phyloP scores from a whole-genome alignment of 805 yeast species.

The Candida mattraensis region DNA sequence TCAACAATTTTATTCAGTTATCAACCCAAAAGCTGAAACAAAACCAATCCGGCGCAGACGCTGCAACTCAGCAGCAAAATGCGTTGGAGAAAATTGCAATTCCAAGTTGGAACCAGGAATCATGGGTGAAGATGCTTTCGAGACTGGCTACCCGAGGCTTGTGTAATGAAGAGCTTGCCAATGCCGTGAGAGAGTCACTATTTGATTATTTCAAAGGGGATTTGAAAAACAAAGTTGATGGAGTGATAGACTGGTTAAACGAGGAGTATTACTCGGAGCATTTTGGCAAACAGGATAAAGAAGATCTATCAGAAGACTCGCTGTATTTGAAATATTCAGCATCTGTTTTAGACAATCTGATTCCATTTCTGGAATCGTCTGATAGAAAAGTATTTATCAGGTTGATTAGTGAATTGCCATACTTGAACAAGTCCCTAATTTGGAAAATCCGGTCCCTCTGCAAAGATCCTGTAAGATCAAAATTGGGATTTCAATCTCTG shows the following conservation, averaged over 20 bases:
- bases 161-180: conserved; percentile 47
- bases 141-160: conserved; percentile 85
- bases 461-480: conserved; percentile 78
- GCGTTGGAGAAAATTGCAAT: conserved; percentile 57
- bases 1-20: conserved; percentile 56
- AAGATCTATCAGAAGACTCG: conserved; percentile 21
- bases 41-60: conserved; percentile 24
- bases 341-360: conserved; percentile 69
- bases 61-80: conserved; percentile 10
- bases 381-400: conserved; percentile 83
- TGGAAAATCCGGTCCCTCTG: conserved; percentile 70
- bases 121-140: conserved; percentile 76
- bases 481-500: conserved; percentile 79
- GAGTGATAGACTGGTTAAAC: conserved; percentile 87
- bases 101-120: conserved; percentile 53
- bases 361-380: conserved; percentile 79
- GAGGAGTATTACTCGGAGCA: conserved; percentile 81
- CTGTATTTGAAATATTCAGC: conserved; percentile 68
- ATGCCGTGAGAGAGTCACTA: conserved; percentile 65
- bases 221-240: conserved; percentile 68
- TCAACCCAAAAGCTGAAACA: conserved; percentile 35
- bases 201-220: conserved; percentile 72
- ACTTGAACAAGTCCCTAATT: conserved; percentile 60
- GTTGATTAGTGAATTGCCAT: conserved; percentile 84
- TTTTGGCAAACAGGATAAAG: conserved; percentile 36